Base-by-base conservation (phyloP, 1,139 yeast species). In the Geotrichum restrictum region DNA sequence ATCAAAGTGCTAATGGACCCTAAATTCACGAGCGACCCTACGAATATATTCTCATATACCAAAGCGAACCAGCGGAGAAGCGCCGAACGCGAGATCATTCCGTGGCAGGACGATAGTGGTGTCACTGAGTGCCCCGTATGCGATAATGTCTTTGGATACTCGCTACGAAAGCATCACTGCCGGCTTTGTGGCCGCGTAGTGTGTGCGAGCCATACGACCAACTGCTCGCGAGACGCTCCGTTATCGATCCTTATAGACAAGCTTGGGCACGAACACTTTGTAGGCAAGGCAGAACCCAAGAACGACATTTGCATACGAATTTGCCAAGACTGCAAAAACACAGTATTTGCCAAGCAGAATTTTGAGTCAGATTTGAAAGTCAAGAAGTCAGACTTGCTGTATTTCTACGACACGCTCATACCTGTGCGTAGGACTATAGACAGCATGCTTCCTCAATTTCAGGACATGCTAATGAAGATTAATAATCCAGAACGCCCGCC, bases 111-210 rank as follows among this genome's bases (percentile, higher is more conserved):
- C 54, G 94, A 84, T 60, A 58, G 69, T 1, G 64, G 62, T 1
- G 76, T 77, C 0, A 61, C 72, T 0, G 71, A 74, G 56, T 93
- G 98, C 65, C 74, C 79, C 3, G 72, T 87, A 3, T 93, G 98
- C 62, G 67, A 72, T 21, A 72, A 75, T 11, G 63, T 65, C 36
- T 93, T 88, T 66, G 75, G 75, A 29, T 70, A 85, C 46, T 66
- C 84, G 4, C 65, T 80, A 19, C 74, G 96, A 53, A 88, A 87
- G 60, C 98, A 93, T 64, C 97, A 88, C 65, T 88, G 96, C 65
- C 73, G 96, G 33, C 67, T 88, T 33, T 93, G 98, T 71, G 98
- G 98, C 0, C 65, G 69, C 32, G 79, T 86, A 1, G 89, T 88
- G 0, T 91, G 98, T 70, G 95, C 86, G 38, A 85, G 83, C 61